Percentiles rank a stretch among this genome's conserved stretches.
Conservation (phyloP, 2,329 filamentous ascomycete genomes). For the Colletotrichum australisinense region DNA sequence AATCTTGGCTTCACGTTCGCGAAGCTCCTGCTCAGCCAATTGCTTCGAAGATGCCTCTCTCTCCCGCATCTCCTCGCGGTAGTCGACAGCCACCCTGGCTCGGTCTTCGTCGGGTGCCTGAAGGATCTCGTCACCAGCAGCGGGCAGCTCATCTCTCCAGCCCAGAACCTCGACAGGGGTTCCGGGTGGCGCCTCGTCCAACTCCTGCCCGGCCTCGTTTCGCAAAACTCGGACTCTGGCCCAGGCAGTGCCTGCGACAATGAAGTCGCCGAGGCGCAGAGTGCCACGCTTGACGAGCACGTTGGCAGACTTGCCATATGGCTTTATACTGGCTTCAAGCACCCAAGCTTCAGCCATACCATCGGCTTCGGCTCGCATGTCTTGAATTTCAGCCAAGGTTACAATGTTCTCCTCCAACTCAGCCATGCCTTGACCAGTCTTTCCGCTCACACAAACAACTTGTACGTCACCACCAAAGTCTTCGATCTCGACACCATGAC, state of each 20-base stretch:
- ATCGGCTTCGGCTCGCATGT: constrained; percentile 83
- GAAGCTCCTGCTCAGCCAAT: constrained; percentile 79
- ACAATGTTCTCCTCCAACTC: constrained; percentile 92
- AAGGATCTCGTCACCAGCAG: constrained; percentile 87
- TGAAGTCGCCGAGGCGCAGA: constrained; percentile 80
- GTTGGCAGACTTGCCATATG: constrained; percentile 86
- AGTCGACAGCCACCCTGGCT: constrained; percentile 82
- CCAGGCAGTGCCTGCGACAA: constrained; percentile 92
- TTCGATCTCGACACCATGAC: constrained; percentile 89
- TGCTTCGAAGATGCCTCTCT: constrained; percentile 82
- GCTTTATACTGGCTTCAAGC: constrained; percentile 90
- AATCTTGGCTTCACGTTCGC: constrained; percentile 63
- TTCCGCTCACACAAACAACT: constrained; percentile 90
- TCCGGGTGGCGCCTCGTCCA: constrained; percentile 83
- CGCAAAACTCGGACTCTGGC: constrained; percentile 84
- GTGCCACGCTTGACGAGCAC: constrained; percentile 91
- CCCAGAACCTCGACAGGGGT: constrained; percentile 93
- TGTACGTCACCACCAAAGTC: constrained; percentile 96
- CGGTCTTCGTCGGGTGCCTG: constrained; percentile 83
- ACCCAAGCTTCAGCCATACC: constrained; percentile 93
- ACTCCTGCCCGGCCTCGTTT: constrained; percentile 82
- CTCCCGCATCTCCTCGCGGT: constrained; percentile 78
- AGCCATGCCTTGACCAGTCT: constrained; percentile 91
- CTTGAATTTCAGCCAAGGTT: constrained; percentile 87
- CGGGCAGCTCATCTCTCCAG: constrained; percentile 86